Conservation (phyloP, 2,329 filamentous ascomycete species). For the Albifimbria verrucaria region DNA sequence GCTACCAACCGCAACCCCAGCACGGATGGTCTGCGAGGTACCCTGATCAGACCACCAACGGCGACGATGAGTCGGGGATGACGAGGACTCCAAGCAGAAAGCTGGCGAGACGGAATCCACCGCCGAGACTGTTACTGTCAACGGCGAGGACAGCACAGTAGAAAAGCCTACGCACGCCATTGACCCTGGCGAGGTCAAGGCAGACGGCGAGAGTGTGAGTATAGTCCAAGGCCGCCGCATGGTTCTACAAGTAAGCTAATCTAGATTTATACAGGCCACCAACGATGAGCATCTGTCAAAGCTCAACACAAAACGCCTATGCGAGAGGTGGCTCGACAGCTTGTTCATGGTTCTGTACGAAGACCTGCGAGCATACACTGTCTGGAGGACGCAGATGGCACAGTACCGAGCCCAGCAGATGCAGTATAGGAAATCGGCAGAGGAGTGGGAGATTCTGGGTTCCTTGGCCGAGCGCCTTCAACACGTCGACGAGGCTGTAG, state of each 20-base stretch:
- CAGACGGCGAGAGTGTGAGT: conserved; percentile 67
- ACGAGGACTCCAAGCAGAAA: conserved; percentile 28
- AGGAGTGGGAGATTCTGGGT: conserved; percentile 97
- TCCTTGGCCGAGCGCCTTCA: conserved; percentile 90
- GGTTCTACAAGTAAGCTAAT: conserved; percentile 37
- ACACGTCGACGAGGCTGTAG: conserved; percentile 84
- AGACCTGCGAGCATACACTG: conserved; percentile 95
- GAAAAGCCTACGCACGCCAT: conserved; percentile 80
- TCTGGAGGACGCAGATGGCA: conserved; percentile 97
- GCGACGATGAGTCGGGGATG: conserved; percentile 34
- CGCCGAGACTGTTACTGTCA: conserved; percentile 30
- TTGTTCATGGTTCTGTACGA: conserved; percentile 99
- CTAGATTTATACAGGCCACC: too few relatives aligned
- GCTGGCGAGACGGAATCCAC: conserved; percentile 21
- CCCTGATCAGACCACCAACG: conserved; percentile 59
- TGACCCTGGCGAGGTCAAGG: conserved; percentile 73
- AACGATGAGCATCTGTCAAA: conserved; percentile 76
- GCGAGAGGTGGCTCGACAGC: conserved; percentile 96
- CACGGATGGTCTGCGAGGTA: conserved; percentile 72
- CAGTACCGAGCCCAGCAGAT: conserved; percentile 91
- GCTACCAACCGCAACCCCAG: conserved; percentile 69
- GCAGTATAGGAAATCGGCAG: conserved; percentile 93
- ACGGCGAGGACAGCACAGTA: conserved; percentile 43
- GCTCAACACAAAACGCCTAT: conserved; percentile 95
- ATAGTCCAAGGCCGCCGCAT: not conserved